Conservation (phyloP, 2,329 filamentous ascomycete species). For the Fusarium temperatum region DNA sequence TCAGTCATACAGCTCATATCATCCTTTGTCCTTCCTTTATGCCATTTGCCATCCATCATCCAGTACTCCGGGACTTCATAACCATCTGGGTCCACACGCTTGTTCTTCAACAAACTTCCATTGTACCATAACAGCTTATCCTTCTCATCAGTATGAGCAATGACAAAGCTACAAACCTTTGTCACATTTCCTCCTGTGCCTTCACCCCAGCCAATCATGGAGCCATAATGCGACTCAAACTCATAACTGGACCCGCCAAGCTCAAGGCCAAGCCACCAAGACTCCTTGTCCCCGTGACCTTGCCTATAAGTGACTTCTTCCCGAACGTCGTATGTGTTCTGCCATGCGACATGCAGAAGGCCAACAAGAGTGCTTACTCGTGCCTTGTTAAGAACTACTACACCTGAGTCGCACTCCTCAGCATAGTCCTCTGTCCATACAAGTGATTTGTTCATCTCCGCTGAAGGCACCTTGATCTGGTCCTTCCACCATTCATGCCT, state of each 20-base stretch:
- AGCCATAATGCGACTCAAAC: conserved; percentile 53
- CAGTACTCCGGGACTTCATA: conserved; percentile 49
- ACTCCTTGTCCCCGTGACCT: conserved; percentile 56
- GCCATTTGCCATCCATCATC: conserved; percentile 52
- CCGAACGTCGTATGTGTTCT: conserved; percentile 51
- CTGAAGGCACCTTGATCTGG: conserved; percentile 47
- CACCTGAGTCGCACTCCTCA: conserved; percentile 53
- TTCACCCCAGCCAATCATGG: conserved; percentile 49
- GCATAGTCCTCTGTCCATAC: conserved; percentile 51
- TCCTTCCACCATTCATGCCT: conserved; percentile 49
- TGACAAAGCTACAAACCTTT: conserved; percentile 50
- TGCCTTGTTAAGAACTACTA: conserved; percentile 53
- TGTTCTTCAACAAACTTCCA: conserved; percentile 53
- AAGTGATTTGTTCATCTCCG: conserved; percentile 44
- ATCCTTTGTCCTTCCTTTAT: conserved; percentile 44
- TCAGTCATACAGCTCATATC: conserved; percentile 51
- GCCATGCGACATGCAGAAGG: conserved; percentile 53
- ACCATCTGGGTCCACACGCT: conserved; percentile 37
- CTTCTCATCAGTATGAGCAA: conserved; percentile 52
- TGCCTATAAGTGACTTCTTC: conserved; percentile 51
- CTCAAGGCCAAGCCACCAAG: conserved; percentile 56
- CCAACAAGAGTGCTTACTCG: conserved; percentile 48
- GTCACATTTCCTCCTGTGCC: not conserved
- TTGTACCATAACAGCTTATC: conserved; percentile 53
- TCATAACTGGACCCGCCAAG: conserved; percentile 49